These are phyloP conservation scores for Ceratocystis huliohia DNA, from an alignment of 2,329 filamentous ascomycete species.

Conservation along the genomic window DNA sequence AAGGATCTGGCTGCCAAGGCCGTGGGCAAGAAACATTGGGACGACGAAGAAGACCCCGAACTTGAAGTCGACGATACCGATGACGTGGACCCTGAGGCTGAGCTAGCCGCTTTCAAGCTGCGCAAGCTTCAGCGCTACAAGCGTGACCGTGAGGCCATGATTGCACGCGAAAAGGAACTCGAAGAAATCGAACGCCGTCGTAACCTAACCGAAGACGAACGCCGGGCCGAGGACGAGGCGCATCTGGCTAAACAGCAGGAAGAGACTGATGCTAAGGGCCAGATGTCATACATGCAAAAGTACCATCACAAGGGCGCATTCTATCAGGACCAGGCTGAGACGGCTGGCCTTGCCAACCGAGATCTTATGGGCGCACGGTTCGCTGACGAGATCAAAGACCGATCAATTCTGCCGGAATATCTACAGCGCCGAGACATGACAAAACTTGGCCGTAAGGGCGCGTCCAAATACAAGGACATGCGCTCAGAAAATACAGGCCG, in stretches of 20 bases:
- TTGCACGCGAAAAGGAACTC: conserved; percentile 68
- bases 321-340: conserved; percentile 69
- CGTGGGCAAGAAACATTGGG: conserved; percentile 74
- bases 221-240: conserved; percentile 69
- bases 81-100: conserved; percentile 71
- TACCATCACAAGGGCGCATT: conserved; percentile 97
- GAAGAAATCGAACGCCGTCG: conserved; percentile 81
- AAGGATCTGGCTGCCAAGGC: conserved; percentile 65
- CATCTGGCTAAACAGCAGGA: conserved; percentile 66
- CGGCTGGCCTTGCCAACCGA: conserved; percentile 61
- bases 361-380: conserved; percentile 79
- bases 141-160: conserved; percentile 72
- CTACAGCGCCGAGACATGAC: conserved; percentile 91
- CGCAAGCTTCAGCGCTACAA: conserved; percentile 82
- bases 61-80: conserved; percentile 82
- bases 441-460: conserved; percentile 81
- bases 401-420: conserved; percentile 75
- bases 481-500: conserved; percentile 79
- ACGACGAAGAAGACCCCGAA: conserved; percentile 55
- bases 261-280: conserved; percentile 63
- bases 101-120: conserved; percentile 86
- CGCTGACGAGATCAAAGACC: conserved; percentile 69
- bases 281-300: conserved; percentile 84
- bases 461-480: conserved; percentile 80
- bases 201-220: conserved; percentile 75